phyloP scores from a whole-genome alignment of 169 alveolate genomes.

The Perkinsus marinus region DNA sequence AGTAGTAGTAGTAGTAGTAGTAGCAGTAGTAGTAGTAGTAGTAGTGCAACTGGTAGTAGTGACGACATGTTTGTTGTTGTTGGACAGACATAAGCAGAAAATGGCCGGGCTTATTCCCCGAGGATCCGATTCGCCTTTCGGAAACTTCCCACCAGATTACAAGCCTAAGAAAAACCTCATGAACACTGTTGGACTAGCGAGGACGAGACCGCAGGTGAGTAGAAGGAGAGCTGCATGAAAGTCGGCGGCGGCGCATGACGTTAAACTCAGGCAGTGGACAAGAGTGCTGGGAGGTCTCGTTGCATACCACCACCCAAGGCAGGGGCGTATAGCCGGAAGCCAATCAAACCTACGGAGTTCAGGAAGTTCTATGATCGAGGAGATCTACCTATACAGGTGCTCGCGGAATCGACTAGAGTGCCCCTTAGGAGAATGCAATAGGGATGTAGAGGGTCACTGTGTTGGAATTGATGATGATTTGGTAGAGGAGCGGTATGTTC shows the following conservation, averaged over 20 bases:
- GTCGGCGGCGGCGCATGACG: conserved; percentile 1
- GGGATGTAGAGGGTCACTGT: not conserved
- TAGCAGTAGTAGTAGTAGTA: too few species aligned
- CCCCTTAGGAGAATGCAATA: too few species aligned
- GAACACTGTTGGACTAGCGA: conserved; percentile 14
- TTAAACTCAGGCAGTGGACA: conserved; percentile 31
- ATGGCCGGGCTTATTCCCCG: conserved; percentile 35
- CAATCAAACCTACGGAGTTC: conserved; percentile 12
- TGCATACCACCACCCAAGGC: conserved; percentile 53
- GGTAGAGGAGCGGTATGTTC: too few species aligned
- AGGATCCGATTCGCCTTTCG: conserved; percentile 70
- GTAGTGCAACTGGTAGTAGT: too few species aligned
- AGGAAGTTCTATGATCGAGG: conserved; percentile 73
- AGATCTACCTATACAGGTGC: conserved; percentile 72
- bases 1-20: too few species aligned
- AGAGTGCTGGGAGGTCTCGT: conserved; percentile 46
- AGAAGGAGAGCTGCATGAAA: not conserved
- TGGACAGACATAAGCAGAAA: conserved; percentile 7
- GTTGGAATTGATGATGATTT: not conserved
- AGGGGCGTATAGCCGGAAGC: conserved; percentile 49
- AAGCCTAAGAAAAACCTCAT: conserved; percentile 35
- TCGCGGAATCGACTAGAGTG: not conserved
- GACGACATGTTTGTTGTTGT: not conserved
- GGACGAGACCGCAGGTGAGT: not conserved
- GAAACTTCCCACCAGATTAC: conserved; percentile 71